Base-by-base conservation (phyloP, 345 rosid species). In the Gossypioides kirkii region DNA sequence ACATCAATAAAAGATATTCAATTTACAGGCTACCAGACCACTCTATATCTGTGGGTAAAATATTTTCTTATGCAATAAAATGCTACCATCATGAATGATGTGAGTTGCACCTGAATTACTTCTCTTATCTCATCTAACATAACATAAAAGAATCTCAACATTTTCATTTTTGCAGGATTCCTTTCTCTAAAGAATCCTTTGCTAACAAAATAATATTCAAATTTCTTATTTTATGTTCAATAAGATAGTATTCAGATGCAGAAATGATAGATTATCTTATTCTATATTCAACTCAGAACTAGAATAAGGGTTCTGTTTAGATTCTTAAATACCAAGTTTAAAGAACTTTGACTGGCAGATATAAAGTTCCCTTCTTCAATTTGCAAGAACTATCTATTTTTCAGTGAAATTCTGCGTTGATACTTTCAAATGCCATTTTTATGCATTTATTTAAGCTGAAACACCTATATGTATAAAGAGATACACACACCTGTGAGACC, bases 401-500 rank as follows among this genome's bases (percentile, higher is more conserved):
- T 32, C 38, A 32, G 38, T 32, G 7, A 32, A 32, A 32, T 32
- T 32, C 38, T 32, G 38, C 38, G 5, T 32, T 0, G 38, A 32
- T 5, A 32, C 38, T 32, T 32, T 49, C n/a, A 49, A 66, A 43
- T 43, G 23, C 49, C 14, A 46, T 41, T 65, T 8, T 10, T n/a
- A 22, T 41, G 28, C 8, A 22, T 43, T 68, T 25, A 14, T 36
- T 9, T 26, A 32, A 53, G 25, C 32, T 6, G 61, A 53, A 50
- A 70, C 20, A 25, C 54, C 42, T 8, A 69, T 42, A 5, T 45
- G 16, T 25, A 32, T 49, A 26, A 38, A n/a, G 52, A 61, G 53
- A 62, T 61, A 70, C 88, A 70, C 88, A 71, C 65, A 87, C 94
- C 94, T 89, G 89, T 45, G 90, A 83, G 60, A 89, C 90, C 58